Evolutionary conservation across 805 yeast species (phyloP).

Genomic region (Yarrowia deformans): DNA sequence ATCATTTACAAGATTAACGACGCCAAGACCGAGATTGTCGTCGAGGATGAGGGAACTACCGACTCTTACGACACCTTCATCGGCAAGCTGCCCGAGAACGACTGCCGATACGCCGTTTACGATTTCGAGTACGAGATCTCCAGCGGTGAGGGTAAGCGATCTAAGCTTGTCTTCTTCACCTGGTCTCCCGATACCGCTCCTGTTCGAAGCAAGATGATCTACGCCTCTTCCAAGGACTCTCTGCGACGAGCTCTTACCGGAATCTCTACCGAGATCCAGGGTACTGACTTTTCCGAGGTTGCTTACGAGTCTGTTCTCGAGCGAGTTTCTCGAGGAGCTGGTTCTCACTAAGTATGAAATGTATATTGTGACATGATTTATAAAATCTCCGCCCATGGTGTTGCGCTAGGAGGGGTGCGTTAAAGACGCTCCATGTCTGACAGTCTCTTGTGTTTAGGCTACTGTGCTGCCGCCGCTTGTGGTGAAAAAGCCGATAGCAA

Average conservation of each 20-base stretch:
- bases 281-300: constrained; percentile 97
- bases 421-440: constrained; percentile 1
- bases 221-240: constrained; percentile 98
- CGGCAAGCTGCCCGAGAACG: constrained; percentile 90
- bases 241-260: constrained; percentile 97
- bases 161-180: constrained; percentile 73
- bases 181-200: constrained; percentile 99
- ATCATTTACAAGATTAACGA: constrained; percentile 83
- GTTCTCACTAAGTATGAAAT: constrained; percentile 56
- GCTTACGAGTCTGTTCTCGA: constrained; percentile 92
- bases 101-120: constrained; percentile 94
- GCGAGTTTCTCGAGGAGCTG: constrained; percentile 84
- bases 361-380: constrained; percentile 29
- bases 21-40: constrained; percentile 87
- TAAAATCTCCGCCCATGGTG: background rate
- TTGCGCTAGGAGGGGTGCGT: constrained; percentile 24
- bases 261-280: constrained; percentile 92
- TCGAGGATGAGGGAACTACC: constrained; percentile 80
- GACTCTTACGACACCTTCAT: constrained; percentile 83
- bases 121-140: constrained; percentile 94
- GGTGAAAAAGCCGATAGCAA: constrained; percentile 19
- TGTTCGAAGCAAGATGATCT: constrained; percentile 92
- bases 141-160: constrained; percentile 91
- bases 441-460: background rate
- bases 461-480: background rate